phyloP scores from a whole-genome alignment of 768 basidiomycete species.

The Lyophyllum semitale region DNA sequence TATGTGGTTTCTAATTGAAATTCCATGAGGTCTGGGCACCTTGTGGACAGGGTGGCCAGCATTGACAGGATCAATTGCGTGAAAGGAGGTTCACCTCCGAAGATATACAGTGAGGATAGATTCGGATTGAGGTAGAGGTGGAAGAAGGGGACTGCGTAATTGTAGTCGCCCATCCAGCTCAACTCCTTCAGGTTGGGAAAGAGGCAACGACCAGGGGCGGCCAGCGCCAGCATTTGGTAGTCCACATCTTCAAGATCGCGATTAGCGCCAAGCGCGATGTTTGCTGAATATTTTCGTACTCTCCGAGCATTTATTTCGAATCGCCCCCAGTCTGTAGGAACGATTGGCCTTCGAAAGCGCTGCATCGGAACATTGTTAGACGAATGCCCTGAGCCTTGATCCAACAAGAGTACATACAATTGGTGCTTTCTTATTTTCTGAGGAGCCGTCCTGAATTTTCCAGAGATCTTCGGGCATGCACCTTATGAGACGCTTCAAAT shows the following conservation, averaged over 20 bases:
- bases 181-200: background rate
- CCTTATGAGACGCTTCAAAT: background rate
- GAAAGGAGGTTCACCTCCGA: background rate
- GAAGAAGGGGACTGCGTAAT: background rate
- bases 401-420: background rate
- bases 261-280: no score
- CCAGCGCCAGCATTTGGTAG: background rate
- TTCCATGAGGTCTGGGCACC: background rate
- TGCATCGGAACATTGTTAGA: background rate
- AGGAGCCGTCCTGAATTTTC: background rate
- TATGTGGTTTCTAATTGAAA: background rate
- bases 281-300: background rate
- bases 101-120: background rate
- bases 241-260: background rate
- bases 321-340: constrained; percentile 1
- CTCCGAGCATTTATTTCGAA: background rate
- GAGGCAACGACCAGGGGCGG: background rate
- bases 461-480: constrained; percentile 4
- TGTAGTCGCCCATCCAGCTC: background rate
- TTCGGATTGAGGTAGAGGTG: background rate
- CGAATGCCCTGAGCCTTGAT: background rate
- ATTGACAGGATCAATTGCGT: background rate
- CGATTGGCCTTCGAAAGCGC: background rate
- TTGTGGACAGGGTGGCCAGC: background rate
- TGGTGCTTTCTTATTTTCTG: background rate